A percentile compares a stretch with the other conserved stretches of the same genome.
Conservation (phyloP, 768 basidiomycete genomes). For the Scleroderma citrinum region DNA sequence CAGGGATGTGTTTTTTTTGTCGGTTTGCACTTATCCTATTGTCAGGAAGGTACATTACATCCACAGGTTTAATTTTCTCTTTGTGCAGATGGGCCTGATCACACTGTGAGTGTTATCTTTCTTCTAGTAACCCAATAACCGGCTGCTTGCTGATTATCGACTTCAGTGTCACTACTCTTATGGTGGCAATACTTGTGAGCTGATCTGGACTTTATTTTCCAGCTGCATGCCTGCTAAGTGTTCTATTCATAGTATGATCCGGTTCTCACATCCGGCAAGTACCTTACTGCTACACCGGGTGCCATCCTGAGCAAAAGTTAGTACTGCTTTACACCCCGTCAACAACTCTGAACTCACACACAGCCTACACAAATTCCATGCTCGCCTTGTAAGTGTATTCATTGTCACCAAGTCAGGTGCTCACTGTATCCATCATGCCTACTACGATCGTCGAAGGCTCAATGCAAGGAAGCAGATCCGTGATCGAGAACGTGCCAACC, state of each 20-base stretch:
- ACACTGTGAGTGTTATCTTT: conserved; percentile 9
- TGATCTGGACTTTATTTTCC: background rate
- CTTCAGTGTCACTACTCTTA: conserved; percentile 8
- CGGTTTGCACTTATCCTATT: background rate
- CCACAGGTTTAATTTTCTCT: conserved; percentile 8
- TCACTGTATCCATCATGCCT: background rate
- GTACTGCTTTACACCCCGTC: background rate
- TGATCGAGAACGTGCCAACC: background rate
- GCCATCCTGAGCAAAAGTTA: too few relatives aligned
- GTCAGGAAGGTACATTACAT: conserved; percentile 10
- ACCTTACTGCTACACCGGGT: conserved; percentile 9
- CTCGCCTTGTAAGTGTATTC: conserved; percentile 16
- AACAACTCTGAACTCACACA: background rate
- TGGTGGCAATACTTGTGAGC: conserved; percentile 11
- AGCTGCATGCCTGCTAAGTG: background rate
- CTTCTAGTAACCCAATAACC: too few relatives aligned
- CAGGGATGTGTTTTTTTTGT: too few relatives aligned
- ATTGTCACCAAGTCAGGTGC: background rate
- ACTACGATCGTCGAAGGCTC: background rate
- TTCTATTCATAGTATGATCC: conserved; percentile 13
- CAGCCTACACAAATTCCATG: conserved; percentile 21
- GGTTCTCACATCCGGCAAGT: background rate
- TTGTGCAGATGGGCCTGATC: conserved; percentile 17
- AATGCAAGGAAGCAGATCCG: conserved; percentile 6
- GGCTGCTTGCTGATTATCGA: too few relatives aligned